These are phyloP conservation scores for Tremellales sp. DNA, from an alignment of 1,284 basidiomycete genomes.

Conservation along the genomic window DNA sequence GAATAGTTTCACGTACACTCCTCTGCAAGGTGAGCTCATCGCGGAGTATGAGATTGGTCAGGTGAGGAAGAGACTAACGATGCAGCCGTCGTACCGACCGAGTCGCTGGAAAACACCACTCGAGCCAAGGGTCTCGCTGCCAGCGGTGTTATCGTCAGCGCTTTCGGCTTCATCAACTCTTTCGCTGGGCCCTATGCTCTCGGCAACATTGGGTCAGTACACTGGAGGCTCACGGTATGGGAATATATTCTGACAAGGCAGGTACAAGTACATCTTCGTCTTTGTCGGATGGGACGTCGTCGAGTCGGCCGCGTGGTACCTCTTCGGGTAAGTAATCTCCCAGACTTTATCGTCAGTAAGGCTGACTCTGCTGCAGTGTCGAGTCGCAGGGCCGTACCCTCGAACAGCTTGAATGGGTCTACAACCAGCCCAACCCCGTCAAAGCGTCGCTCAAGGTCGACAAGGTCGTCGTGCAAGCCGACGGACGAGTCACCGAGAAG, in stretches of 20 bases:
- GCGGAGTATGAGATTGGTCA: no score
- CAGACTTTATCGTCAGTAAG: not conserved
- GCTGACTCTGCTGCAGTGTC: slow-evolving; percentile 27
- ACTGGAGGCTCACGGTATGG: not conserved
- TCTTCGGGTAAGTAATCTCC: slow-evolving; percentile 25
- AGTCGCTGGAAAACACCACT: slow-evolving; percentile 57
- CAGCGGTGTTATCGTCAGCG: slow-evolving; percentile 51
- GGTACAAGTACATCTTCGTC: slow-evolving; percentile 34
- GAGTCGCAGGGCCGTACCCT: slow-evolving; percentile 44
- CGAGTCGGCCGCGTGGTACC: slow-evolving; percentile 44
- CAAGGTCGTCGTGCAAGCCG: slow-evolving; percentile 16
- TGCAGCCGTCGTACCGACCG: slow-evolving; percentile 58
- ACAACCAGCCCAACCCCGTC: slow-evolving; percentile 44
- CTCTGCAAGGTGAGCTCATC: slow-evolving; percentile 55
- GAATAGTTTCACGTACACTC: slow-evolving; percentile 35
- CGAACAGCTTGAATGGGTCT: slow-evolving; percentile 48
- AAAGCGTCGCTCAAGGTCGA: slow-evolving; percentile 39
- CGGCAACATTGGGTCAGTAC: slow-evolving; percentile 46
- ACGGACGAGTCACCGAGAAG: slow-evolving; percentile 12
- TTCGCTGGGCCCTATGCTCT: slow-evolving; percentile 51
- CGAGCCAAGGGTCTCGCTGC: slow-evolving; percentile 58
- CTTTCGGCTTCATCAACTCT: slow-evolving; percentile 55
- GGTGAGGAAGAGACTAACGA: no score
- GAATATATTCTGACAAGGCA: not conserved
- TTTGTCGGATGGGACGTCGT: slow-evolving; percentile 43